Conservation (phyloP, 108 stramenopile genomes). For the Licmophora abbreviata region DNA sequence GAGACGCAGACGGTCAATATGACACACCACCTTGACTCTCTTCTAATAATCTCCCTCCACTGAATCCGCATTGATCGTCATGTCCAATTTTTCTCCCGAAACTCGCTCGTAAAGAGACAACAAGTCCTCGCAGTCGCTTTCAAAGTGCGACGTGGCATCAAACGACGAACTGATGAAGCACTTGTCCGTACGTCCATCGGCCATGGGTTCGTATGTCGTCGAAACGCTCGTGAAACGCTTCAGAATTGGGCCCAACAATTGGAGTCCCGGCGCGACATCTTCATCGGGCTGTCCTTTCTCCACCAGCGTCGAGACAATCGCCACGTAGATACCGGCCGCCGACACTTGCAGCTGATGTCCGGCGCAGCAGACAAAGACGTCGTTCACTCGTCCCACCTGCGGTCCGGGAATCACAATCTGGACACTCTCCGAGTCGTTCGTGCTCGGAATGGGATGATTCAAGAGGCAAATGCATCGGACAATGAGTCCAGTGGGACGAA, state of each 20-base stretch:
- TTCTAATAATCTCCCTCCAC: slow-evolving; percentile 81
- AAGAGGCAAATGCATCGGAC: slow-evolving; percentile 97
- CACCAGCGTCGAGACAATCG: slow-evolving; percentile 94
- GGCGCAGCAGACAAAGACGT: slow-evolving; percentile 95
- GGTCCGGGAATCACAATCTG: slow-evolving; percentile 98
- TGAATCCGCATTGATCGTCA: slow-evolving; percentile 84
- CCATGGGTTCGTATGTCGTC: slow-evolving; percentile 83
- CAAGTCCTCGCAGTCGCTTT: slow-evolving; percentile 87
- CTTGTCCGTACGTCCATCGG: slow-evolving; percentile 83
- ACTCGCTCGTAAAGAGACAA: slow-evolving; percentile 90
- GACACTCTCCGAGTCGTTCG: slow-evolving; percentile 81
- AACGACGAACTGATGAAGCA: slow-evolving; percentile 92
- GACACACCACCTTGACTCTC: too few relatives aligned
- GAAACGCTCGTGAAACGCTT: slow-evolving; percentile 90
- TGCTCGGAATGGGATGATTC: slow-evolving; percentile 93
- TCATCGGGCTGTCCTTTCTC: slow-evolving; percentile 89
- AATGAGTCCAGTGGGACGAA: slow-evolving; percentile 75
- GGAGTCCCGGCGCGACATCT: slow-evolving; percentile 91
- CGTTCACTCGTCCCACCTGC: slow-evolving; percentile 90
- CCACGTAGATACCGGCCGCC: slow-evolving; percentile 88
- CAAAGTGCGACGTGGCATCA: slow-evolving; percentile 99
- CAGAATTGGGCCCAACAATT: slow-evolving; percentile 87
- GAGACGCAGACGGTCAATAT: too few relatives aligned
- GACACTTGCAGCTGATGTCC: slow-evolving; percentile 66
- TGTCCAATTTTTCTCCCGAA: slow-evolving; percentile 92